These are phyloP conservation scores for Trypanosoma mega DNA, from an alignment of 208 protist genomes.

Conservation along the genomic window DNA sequence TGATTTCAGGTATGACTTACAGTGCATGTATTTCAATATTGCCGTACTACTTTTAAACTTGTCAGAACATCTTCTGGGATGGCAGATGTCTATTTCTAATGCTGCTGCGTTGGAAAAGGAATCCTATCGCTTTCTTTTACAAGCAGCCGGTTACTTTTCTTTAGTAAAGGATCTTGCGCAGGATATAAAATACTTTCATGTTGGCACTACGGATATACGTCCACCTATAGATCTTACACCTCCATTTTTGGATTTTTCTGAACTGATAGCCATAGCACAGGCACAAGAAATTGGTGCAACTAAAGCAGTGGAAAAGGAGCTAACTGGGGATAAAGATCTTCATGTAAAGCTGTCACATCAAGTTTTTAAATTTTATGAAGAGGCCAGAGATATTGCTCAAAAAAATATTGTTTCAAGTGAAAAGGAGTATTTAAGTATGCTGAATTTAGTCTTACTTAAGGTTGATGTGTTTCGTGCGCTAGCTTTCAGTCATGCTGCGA, in stretches of 20 bases:
- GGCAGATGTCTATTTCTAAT: constrained; percentile 12
- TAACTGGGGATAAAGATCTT: constrained; percentile 32
- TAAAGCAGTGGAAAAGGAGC: constrained; percentile 42
- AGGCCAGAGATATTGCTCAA: constrained; percentile 17
- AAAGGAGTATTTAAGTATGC: constrained; percentile 32
- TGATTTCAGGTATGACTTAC: constrained; percentile 75
- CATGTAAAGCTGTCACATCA: constrained; percentile 49
- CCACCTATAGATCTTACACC: constrained; percentile 35
- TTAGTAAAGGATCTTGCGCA: constrained; percentile 32
- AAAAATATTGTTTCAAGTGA: constrained; percentile 25
- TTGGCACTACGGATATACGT: constrained; percentile 36
- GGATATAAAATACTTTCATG: constrained; percentile 37
- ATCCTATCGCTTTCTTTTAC: constrained; percentile 57
- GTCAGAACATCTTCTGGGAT: constrained; percentile 46
- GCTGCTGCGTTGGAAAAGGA: constrained; percentile 46
- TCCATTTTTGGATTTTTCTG: constrained; percentile 33
- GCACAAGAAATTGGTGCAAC: constrained; percentile 65
- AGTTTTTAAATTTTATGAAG: constrained; percentile 50
- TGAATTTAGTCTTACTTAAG: constrained; percentile 41
- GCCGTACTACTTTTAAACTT: constrained; percentile 51
- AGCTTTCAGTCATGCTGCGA: constrained; percentile 47
- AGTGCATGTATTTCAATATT: constrained; percentile 67
- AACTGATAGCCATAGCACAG: constrained; percentile 43
- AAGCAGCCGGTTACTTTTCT: constrained; percentile 60
- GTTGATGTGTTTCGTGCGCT: constrained; percentile 45